A percentile compares a stretch with the other conserved stretches of the same genome.
Conservation (phyloP, 2,329 filamentous ascomycete species). For the Beauveria medogensis region DNA sequence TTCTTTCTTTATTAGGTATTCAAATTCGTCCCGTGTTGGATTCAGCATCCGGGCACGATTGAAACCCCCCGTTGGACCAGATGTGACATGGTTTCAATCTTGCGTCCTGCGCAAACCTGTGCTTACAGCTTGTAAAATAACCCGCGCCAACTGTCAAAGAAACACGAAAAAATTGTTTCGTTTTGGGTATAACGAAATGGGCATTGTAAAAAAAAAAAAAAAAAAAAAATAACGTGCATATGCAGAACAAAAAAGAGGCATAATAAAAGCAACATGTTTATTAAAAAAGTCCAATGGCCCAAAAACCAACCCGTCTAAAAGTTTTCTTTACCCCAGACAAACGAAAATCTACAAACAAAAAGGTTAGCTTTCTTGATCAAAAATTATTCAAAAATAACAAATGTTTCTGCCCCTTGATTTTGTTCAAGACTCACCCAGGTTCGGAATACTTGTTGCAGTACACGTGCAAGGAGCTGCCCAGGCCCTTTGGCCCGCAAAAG, state of each 20-base stretch:
- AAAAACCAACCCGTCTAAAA: constrained; percentile 35
- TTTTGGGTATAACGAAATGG: constrained; percentile 5
- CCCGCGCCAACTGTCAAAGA: neutral
- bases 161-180: neutral
- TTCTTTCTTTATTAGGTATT: neutral
- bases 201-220: neutral
- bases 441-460: constrained; percentile 87
- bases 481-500: constrained; percentile 76
- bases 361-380: constrained; percentile 6
- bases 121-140: neutral
- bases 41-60: neutral
- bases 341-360: constrained; percentile 44
- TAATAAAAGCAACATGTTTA: neutral
- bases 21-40: neutral
- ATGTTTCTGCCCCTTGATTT: too few relatives aligned
- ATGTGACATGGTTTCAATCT: neutral
- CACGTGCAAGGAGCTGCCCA: constrained; percentile 69
- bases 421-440: constrained; percentile 50
- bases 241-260: neutral
- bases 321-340: constrained; percentile 63
- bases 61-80: neutral
- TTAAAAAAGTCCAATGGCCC: too few relatives aligned
- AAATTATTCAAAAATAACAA: too few relatives aligned
- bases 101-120: constrained; percentile 10
- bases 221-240: too few relatives aligned